A percentile compares a stretch with the other conserved stretches of the same genome.
Conservation (phyloP, 805 yeast genomes). For the Barnettozyma salicaria region DNA sequence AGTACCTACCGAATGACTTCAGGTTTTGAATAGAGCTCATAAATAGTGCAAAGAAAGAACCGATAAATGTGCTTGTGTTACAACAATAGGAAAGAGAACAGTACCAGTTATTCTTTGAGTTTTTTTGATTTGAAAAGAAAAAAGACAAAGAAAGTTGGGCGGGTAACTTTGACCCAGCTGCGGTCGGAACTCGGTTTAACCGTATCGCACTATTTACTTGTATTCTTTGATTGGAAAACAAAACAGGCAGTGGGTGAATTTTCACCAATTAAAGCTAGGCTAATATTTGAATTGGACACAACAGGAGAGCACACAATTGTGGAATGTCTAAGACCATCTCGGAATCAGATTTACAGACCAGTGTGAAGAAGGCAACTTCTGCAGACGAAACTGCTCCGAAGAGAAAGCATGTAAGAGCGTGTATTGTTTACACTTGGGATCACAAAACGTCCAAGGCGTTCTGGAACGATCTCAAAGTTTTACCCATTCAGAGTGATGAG, state of each 20-base stretch:
- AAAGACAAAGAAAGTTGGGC: not conserved
- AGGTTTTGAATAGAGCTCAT: slow-evolving; percentile 92
- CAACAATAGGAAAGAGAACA: no score
- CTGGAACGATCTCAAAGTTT: slow-evolving; percentile 75
- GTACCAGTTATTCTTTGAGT: no score
- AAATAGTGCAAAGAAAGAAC: slow-evolving; percentile 17
- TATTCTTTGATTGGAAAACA: not conserved
- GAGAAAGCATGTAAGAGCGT: slow-evolving; percentile 91
- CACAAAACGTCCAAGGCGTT: slow-evolving; percentile 77
- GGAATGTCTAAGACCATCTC: slow-evolving; percentile 24
- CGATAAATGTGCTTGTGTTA: not conserved
- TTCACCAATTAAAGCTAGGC: not conserved
- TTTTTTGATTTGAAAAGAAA: no score
- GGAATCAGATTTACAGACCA: slow-evolving; percentile 36
- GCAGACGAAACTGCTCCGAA: slow-evolving; percentile 89
- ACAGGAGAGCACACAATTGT: not conserved
- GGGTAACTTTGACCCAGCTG: not conserved
- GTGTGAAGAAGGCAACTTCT: slow-evolving; percentile 72
- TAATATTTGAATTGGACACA: not conserved
- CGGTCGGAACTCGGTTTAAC: not conserved
- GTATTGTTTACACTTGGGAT: slow-evolving; percentile 96
- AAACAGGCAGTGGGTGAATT: not conserved
- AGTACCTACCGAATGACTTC: slow-evolving; percentile 58
- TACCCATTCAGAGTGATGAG: slow-evolving; percentile 77
- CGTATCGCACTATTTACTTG: not conserved